These are phyloP conservation scores for Hypholoma fasciculare DNA, from an alignment of 768 basidiomycete species.

Conservation along the genomic window DNA sequence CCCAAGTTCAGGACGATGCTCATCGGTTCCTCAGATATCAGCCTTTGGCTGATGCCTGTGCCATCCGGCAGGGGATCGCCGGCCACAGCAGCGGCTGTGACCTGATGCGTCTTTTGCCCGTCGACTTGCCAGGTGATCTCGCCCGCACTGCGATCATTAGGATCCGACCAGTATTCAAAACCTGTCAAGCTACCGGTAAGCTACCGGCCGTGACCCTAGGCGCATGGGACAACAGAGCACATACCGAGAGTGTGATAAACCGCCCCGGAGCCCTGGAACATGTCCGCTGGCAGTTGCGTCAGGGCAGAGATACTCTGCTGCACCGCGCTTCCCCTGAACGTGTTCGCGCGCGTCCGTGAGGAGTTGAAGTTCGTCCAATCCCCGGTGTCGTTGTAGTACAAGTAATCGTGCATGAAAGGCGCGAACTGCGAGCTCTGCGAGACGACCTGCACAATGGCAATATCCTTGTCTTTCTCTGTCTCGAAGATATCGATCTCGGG, in stretches of 20 bases:
- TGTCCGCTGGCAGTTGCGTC: conserved; percentile 46
- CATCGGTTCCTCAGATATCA: conserved; percentile 61
- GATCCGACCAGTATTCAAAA: conserved; percentile 77
- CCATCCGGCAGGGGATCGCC: conserved; percentile 38
- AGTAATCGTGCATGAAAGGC: conserved; percentile 45
- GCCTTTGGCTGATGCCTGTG: conserved; percentile 56
- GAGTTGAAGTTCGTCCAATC: conserved; percentile 34
- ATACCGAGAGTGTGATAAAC: conserved; percentile 49
- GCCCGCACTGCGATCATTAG: conserved; percentile 49
- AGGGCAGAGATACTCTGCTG: conserved; percentile 58
- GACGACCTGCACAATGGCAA: conserved; percentile 48
- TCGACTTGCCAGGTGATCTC: conserved; percentile 78
- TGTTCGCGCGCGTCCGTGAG: conserved; percentile 33
- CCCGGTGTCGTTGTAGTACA: conserved; percentile 33
- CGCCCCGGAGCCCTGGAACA: conserved; percentile 59
- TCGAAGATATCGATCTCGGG: conserved; percentile 88
- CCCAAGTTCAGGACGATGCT: conserved; percentile 63
- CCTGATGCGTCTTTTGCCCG: conserved; percentile 44
- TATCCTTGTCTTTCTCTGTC: conserved; percentile 62
- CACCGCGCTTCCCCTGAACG: conserved; percentile 53
- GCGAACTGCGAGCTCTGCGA: conserved; percentile 82
- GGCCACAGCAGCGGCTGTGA: conserved; percentile 55
- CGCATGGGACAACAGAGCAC: conserved; percentile 9
- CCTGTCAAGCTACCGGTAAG: conserved; percentile 31
- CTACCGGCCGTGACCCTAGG: neutral